Evolutionary conservation across 2,329 filamentous ascomycete genomes (phyloP), one percentile per base, ranked within the genome.

Genomic region (Diplodia seriata): DNA sequence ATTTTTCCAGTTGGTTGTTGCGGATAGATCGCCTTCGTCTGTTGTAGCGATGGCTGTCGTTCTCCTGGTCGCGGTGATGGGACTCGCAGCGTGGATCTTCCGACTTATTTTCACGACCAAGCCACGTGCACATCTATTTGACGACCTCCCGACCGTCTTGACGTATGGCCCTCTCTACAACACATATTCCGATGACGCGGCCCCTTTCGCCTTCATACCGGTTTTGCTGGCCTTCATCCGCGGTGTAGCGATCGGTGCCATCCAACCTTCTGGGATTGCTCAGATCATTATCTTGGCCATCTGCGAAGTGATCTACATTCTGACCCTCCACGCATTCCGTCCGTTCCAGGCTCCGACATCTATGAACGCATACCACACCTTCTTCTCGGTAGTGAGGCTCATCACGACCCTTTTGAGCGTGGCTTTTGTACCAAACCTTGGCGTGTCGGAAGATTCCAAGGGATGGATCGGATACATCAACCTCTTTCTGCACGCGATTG

Each of bases 391-490:
- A 2, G 83, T 97, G 15, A 89, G 95, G 40, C 89, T 97, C 38
- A 80, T 92, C 57, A 90, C 90, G 0, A 76, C 81, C 18, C 74
- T 84, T 15, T 79, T 85, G 4, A 82, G 79, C 68, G 78, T 84
- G 23, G 81, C 94, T 1, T 99, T 99, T 77, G 88, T 94, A 14
- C 93, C 94, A 1, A 90, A 91, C 0, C 85, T 99, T 3, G 90
- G 89, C 26, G 89, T 97, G 5, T 86, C 87, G 0, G 90, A 96
- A 74, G 88, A 90, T 0, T 83, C 91, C 1, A 96, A 94, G 77
- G 93, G 94, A 4, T 99, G 95, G 95, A 91, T 98, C 72, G 95
- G 94, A 47, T 99, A 99, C 77, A 88, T 90, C 31, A 96, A 98
- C 68, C 83, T 99, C 57, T 79, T 96, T 33, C 86, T 97, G 43